Conservation (phyloP, 192 early-diverging fungal species). For the Spinellus fusiger region DNA sequence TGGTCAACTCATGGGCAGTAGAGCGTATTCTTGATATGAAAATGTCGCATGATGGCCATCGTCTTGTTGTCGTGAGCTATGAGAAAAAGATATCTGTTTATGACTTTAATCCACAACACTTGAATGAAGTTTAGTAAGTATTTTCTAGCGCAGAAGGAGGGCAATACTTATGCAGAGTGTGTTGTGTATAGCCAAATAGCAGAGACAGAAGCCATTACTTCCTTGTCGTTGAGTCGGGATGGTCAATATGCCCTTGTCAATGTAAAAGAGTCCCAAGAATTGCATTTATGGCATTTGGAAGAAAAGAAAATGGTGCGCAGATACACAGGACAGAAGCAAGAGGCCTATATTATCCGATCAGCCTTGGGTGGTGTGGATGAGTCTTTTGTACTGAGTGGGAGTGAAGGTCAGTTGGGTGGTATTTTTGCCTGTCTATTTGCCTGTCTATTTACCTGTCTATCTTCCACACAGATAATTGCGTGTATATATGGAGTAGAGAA, state of each 20-base stretch:
- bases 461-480: conserved; percentile 44
- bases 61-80: conserved; percentile 55
- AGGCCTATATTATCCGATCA: conserved; percentile 82
- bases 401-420: conserved; percentile 60
- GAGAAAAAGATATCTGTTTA: conserved; percentile 64
- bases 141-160: too few relatives aligned
- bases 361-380: conserved; percentile 84
- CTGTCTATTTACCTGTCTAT: background rate
- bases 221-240: conserved; percentile 59
- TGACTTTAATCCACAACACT: conserved; percentile 41
- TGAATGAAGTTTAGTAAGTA: conserved; percentile 1
- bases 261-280: conserved; percentile 54
- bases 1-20: conserved; percentile 56
- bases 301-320: conserved; percentile 62
- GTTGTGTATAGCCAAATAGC: conserved; percentile 32
- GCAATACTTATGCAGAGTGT: conserved; percentile 13
- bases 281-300: conserved; percentile 86
- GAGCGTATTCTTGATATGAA: conserved; percentile 59
- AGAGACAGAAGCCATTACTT: conserved; percentile 58
- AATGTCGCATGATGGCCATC: conserved; percentile 49
- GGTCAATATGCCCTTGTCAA: conserved; percentile 56
- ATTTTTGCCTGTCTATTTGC: background rate
- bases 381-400: conserved; percentile 85
- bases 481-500: conserved; percentile 82
- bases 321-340: conserved; percentile 81